Percentiles rank a stretch among this genome's conserved stretches.
These are phyloP conservation scores for Pichia heedii DNA, from an alignment of 805 yeast genomes.

Conservation along the genomic window DNA sequence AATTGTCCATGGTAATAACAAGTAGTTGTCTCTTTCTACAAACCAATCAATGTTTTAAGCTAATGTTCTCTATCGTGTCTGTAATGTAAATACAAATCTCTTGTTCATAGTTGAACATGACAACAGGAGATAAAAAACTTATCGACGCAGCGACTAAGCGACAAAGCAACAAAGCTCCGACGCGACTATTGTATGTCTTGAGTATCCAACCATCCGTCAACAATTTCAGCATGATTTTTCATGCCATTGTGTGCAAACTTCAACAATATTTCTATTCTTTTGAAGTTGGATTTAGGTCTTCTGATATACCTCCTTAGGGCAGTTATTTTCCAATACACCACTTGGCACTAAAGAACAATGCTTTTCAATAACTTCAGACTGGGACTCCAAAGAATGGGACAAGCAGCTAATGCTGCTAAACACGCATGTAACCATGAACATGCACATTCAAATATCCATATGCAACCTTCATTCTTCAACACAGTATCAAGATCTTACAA, in stretches of 20 bases:
- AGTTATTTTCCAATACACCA: too few species aligned
- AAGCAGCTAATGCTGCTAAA: conserved; percentile 5
- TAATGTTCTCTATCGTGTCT: neutral
- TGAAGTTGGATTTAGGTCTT: too few species aligned
- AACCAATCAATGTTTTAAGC: too few species aligned
- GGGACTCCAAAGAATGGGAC: conserved; percentile 17
- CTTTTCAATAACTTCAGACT: conserved; percentile 20
- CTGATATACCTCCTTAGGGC: too few species aligned
- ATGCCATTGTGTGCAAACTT: neutral
- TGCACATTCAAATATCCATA: conserved; percentile 5
- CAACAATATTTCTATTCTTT: too few species aligned
- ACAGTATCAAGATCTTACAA: conserved; percentile 61
- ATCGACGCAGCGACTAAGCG: neutral
- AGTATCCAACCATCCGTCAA: neutral
- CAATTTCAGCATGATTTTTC: neutral
- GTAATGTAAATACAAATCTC: too few species aligned
- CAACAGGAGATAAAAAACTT: neutral
- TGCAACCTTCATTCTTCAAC: conserved; percentile 10
- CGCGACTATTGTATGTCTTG: too few species aligned
- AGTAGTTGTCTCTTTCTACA: too few species aligned
- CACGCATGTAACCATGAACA: conserved; percentile 7
- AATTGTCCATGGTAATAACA: too few species aligned
- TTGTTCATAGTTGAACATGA: too few species aligned
- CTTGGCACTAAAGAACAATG: conserved; percentile 6
- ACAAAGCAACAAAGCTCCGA: too few species aligned